Base-by-base conservation (phyloP, 352 stramenopile genomes). In the Pythium sukuiense region DNA sequence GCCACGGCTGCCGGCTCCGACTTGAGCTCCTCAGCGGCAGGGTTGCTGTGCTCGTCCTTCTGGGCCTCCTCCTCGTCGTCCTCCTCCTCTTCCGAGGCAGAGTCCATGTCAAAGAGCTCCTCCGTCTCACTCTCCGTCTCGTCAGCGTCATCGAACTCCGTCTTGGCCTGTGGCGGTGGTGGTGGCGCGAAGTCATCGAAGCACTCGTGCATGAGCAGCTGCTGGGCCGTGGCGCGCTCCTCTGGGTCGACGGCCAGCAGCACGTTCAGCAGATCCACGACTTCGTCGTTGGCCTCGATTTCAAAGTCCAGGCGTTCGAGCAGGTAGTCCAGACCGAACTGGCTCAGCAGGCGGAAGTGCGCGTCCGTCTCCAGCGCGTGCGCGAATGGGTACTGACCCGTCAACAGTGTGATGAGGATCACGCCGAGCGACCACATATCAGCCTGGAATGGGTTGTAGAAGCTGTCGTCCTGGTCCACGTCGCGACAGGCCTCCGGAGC, bases 371-470 rank as follows among this genome's bases (percentile, higher is more conserved):
- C 80, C 24, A 81, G 62, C 2, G 85, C 74, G 37, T 89, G 77
- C 9, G 70, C 63, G 65, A 90, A 90, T 32, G 85, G 85, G 67
- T 91, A 91, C 39, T 77, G 72, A 0, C 79, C 82, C 0, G 79
- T 81, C 37, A 93, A 52, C 63, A 95, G 87, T 37, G 84, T 76
- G 67, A 92, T 81, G 18, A 95, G 68, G 66, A 95, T 90, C 61
- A 95, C 84, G 13, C 87, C 87, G 13, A 95, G 79, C 20, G 87
- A 88, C 87, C 87, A 95, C 9, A 92, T 75, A 59, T 95, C 87
- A 4, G 81, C 81, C 41, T 62, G 62, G 66, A 80, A 80, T 6
- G 85, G 81, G 63, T 92, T 79, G 59, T 93, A 93, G 53, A 55
- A 62, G 46, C 72, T 62, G 7, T 60, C 64, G 18, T 69, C 46